phyloP scores from a whole-genome alignment of 1,284 basidiomycete genomes.

The Mycosarcoma mackinlayi region DNA sequence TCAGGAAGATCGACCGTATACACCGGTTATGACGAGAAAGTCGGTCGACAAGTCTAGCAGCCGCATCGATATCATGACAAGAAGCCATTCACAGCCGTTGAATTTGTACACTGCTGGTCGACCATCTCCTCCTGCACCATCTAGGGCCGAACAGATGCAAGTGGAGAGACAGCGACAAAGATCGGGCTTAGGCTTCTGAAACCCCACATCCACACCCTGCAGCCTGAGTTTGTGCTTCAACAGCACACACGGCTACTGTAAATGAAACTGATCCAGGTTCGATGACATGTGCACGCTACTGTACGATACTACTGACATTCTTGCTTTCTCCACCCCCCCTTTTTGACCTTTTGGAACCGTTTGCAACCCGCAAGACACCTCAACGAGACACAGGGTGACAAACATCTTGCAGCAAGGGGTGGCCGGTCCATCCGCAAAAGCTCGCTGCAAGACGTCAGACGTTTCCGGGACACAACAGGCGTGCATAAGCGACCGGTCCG shows the following conservation, averaged over 20 bases:
- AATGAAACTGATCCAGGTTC: no score
- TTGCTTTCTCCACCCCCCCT: background rate
- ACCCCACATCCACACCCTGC: no score
- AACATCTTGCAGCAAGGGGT: background rate
- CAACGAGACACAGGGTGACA: background rate
- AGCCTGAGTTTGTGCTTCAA: slow-evolving; percentile 15
- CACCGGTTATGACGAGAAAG: slow-evolving; percentile 27
- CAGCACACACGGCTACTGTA: slow-evolving; percentile 4
- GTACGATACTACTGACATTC: slow-evolving; percentile 9
- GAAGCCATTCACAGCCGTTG: slow-evolving; percentile 21
- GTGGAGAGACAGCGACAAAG: background rate
- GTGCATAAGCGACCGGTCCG: no score
- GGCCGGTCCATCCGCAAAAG: background rate
- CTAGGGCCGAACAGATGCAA: background rate
- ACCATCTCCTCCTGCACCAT: background rate
- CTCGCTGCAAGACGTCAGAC: slow-evolving; percentile 1
- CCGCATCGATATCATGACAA: slow-evolving; percentile 20
- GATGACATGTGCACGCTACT: background rate
- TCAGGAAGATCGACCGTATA: slow-evolving; percentile 11
- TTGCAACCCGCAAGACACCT: no score
- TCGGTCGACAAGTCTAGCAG: slow-evolving; percentile 11
- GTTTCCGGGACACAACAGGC: no score
- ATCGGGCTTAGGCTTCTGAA: background rate
- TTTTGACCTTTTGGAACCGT: background rate
- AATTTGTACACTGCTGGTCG: background rate